Percentiles rank a stretch among this genome's conserved stretches.
Conservation (phyloP, 164 flowering plant genomes). For the Litsea cubeba region DNA sequence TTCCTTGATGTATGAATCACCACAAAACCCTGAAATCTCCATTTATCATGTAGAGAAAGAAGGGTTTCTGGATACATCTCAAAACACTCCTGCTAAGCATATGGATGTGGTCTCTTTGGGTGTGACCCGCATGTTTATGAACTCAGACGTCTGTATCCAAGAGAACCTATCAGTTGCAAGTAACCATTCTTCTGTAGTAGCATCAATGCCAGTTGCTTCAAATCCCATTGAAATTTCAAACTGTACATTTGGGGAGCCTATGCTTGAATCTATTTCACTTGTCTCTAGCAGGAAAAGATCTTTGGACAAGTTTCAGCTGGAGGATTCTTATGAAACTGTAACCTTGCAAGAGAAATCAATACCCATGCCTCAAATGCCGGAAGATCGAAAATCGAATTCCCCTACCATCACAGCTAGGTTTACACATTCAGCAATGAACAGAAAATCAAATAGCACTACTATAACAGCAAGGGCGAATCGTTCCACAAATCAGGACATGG, state of each 20-base stretch:
- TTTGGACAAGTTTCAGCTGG: slow-evolving; percentile 8
- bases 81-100: slow-evolving; percentile 5
- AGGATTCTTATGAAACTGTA: slow-evolving; percentile 8
- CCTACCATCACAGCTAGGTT: slow-evolving; percentile 6
- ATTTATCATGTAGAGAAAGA: slow-evolving; percentile 14
- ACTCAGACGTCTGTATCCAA: slow-evolving; percentile 10
- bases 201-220: slow-evolving; percentile 4
- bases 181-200: slow-evolving; percentile 6
- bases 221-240: not conserved
- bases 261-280: not conserved
- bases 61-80: slow-evolving; percentile 1
- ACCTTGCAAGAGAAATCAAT: slow-evolving; percentile 11
- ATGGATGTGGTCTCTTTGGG: slow-evolving; percentile 2
- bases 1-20: slow-evolving; percentile 24
- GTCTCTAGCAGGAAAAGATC: slow-evolving; percentile 9
- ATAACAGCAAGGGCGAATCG: not conserved
- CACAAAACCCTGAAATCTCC: slow-evolving; percentile 20
- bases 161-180: slow-evolving; percentile 5
- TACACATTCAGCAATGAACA: slow-evolving; percentile 14
- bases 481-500: not conserved
- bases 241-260: not conserved
- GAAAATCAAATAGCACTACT: not conserved
- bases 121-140: slow-evolving; percentile 8
- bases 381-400: slow-evolving; percentile 4
- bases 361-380: not conserved